phyloP scores from a whole-genome alignment of 2,329 filamentous ascomycete genomes.

The Pyrenophora seminiperda region DNA sequence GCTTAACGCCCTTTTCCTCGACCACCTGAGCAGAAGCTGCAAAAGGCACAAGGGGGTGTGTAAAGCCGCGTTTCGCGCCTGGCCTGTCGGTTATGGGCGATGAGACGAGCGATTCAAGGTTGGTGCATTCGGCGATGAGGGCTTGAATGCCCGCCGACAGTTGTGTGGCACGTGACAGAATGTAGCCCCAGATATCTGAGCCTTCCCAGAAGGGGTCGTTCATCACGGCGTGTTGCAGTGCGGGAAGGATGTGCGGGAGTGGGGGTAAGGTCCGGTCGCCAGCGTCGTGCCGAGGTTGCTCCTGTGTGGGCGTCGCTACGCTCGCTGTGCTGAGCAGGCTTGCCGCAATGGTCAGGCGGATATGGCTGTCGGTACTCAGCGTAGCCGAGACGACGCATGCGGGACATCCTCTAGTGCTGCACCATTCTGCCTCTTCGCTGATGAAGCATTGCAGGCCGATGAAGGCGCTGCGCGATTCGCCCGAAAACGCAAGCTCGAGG shows the following conservation, averaged over 20 bases:
- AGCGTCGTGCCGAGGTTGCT: slow-evolving; percentile 5
- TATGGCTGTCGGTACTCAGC: slow-evolving; percentile 54
- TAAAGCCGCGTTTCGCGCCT: slow-evolving; percentile 24
- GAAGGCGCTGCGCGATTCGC: slow-evolving; percentile 62
- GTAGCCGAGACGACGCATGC: slow-evolving; percentile 53
- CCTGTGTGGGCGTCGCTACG: slow-evolving; percentile 14
- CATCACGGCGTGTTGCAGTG: slow-evolving; percentile 48
- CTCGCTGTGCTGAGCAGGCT: slow-evolving; percentile 46
- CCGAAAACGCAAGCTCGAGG: slow-evolving; percentile 62
- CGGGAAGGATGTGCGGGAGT: slow-evolving; percentile 49
- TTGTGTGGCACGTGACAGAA: slow-evolving; percentile 51
- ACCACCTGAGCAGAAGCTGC: slow-evolving; percentile 3
- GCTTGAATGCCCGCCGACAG: slow-evolving; percentile 53
- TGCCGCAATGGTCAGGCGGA: slow-evolving; percentile 55
- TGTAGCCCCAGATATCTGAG: slow-evolving; percentile 50
- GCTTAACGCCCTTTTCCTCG: slow-evolving; percentile 36
- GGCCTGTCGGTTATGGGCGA: slow-evolving; percentile 33
- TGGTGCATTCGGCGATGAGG: slow-evolving; percentile 52
- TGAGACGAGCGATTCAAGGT: slow-evolving; percentile 50
- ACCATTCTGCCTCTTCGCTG: slow-evolving; percentile 63
- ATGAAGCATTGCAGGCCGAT: slow-evolving; percentile 65
- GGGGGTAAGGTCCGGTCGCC: slow-evolving; percentile 32
- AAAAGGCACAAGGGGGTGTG: slow-evolving; percentile 24
- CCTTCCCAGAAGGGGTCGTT: slow-evolving; percentile 51
- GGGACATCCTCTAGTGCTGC: slow-evolving; percentile 61